phyloP scores from a whole-genome alignment of 192 early-diverging fungal species.

The Gorgonomyces haynaldii region DNA sequence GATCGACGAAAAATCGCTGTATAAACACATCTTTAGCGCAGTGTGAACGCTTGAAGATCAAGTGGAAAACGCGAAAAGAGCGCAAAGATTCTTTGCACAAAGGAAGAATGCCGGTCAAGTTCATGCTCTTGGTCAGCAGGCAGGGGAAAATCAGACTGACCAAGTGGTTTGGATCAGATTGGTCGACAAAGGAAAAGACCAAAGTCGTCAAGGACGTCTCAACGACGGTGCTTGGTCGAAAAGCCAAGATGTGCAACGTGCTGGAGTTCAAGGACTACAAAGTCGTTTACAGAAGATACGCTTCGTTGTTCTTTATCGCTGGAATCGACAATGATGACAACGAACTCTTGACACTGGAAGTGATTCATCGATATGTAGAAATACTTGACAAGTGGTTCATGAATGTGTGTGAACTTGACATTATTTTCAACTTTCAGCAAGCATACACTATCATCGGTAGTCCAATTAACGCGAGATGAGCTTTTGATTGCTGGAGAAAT shows the following conservation, averaged over 20 bases:
- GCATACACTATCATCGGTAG: constrained; percentile 61
- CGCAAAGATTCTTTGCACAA: too few species aligned
- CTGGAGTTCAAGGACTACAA: constrained; percentile 85
- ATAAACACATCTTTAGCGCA: too few species aligned
- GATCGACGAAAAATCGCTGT: too few species aligned
- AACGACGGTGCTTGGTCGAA: constrained; percentile 72
- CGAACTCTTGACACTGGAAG: constrained; percentile 84
- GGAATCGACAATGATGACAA: constrained; percentile 91
- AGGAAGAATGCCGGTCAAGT: constrained; percentile 37
- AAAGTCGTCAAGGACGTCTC: constrained; percentile 92
- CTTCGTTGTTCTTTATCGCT: constrained; percentile 89
- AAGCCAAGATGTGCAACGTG: constrained; percentile 96
- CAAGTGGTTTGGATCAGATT: constrained; percentile 47
- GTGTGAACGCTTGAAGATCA: too few species aligned
- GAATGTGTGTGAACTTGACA: constrained; percentile 92
- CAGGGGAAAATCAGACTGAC: constrained; percentile 45
- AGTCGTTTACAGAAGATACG: constrained; percentile 82
- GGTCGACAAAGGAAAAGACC: constrained; percentile 75
- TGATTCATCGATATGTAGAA: constrained; percentile 98
- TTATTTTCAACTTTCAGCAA: constrained; percentile 96
- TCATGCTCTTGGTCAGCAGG: constrained; percentile 38
- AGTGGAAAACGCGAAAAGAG: too few species aligned
- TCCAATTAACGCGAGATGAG: constrained; percentile 63
- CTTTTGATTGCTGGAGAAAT: constrained; percentile 47
- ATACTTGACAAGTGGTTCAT: constrained; percentile 94